phyloP scores from a whole-genome alignment of 1,284 basidiomycete species.

The Sanghuangporus weigelae region DNA sequence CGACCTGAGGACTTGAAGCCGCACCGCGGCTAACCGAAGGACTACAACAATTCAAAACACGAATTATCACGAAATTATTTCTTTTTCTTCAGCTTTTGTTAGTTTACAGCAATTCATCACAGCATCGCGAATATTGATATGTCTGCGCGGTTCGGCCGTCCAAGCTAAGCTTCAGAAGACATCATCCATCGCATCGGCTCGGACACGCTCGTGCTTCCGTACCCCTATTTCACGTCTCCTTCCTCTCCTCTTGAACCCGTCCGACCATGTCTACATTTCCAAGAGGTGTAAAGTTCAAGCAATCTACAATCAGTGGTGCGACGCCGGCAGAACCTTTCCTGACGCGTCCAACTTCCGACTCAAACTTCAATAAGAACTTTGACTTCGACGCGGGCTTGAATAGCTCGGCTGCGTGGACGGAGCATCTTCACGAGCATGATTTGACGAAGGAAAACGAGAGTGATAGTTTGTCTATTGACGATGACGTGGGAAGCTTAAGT shows the following conservation, averaged over 20 bases:
- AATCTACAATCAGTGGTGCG: not conserved
- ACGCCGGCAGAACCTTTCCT: not conserved
- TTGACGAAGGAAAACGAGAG: conserved; percentile 18
- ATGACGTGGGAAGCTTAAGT: conserved; percentile 11
- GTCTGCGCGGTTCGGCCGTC: not conserved
- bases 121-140: no score
- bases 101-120: no score
- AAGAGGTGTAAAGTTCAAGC: conserved; percentile 10
- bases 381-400: conserved; percentile 70
- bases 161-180: not conserved
- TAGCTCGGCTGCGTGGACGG: conserved; percentile 70
- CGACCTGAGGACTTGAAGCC: no score
- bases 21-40: no score
- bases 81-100: not conserved
- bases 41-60: no score
- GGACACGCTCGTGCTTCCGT: not conserved
- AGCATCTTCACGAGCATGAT: conserved; percentile 38
- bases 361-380: conserved; percentile 20
- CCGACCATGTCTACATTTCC: conserved; percentile 12
- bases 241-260: not conserved
- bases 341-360: conserved; percentile 2
- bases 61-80: not conserved
- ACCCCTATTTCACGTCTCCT: not conserved
- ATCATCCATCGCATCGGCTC: not conserved
- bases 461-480: conserved; percentile 22